phyloP scores from a whole-genome alignment of 2,329 filamentous ascomycete species.

The Hortaea sp. region DNA sequence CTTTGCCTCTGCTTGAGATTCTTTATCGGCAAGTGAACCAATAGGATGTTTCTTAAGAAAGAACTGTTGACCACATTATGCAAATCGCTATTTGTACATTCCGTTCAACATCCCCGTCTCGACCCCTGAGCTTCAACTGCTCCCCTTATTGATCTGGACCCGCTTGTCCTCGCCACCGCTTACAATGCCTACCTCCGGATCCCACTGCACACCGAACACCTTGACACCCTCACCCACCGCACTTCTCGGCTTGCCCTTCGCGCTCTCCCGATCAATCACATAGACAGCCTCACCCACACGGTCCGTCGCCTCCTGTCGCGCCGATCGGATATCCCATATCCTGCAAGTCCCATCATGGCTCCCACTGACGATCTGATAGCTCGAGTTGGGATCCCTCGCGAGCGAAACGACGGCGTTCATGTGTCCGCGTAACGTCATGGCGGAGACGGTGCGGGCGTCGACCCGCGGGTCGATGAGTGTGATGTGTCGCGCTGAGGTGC shows the following conservation, averaged over 20 bases:
- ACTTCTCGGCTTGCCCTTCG: constrained; percentile 45
- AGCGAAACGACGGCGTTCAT: constrained; percentile 60
- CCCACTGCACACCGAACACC: constrained; percentile 83
- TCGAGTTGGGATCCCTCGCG: constrained; percentile 53
- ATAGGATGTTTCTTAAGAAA: too few relatives aligned
- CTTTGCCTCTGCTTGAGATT: too few relatives aligned
- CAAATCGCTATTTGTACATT: background rate
- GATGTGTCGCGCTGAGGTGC: constrained; percentile 77
- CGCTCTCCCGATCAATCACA: constrained; percentile 67
- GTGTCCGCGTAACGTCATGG: constrained; percentile 87
- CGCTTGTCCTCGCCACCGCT: constrained; percentile 88
- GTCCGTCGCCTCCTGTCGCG: constrained; percentile 36
- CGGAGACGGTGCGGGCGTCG: constrained; percentile 63
- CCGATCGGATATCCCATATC: constrained; percentile 83
- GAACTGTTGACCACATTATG: background rate
- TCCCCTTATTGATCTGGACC: constrained; percentile 74
- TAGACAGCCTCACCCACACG: constrained; percentile 59
- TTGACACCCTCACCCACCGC: constrained; percentile 74
- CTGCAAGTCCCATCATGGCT: constrained; percentile 86
- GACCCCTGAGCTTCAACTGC: background rate
- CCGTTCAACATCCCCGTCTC: background rate
- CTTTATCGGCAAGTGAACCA: too few relatives aligned
- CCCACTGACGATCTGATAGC: constrained; percentile 69
- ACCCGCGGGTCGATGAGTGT: constrained; percentile 85
- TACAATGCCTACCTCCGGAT: constrained; percentile 75